Percentiles rank a stretch among this genome's conserved stretches.
phyloP scores from a whole-genome alignment of 805 yeast genomes.

The Wickerhamomyces mucosus region DNA sequence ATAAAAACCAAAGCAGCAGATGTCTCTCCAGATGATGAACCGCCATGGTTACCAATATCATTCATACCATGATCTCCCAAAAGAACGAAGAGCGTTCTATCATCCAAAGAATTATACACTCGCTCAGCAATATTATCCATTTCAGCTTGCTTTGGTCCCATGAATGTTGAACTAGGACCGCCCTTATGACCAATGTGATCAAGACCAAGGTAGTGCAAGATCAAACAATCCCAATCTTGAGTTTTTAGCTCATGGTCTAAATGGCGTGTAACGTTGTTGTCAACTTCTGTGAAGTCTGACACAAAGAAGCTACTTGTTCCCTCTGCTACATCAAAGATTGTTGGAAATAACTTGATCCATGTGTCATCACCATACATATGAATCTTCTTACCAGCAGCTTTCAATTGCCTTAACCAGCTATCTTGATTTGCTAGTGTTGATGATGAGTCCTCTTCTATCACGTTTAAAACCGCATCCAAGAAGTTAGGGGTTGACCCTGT shows the following conservation, averaged over 20 bases:
- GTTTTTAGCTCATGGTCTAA: constrained; percentile 44
- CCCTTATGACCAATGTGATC: constrained; percentile 98
- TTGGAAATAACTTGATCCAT: constrained; percentile 87
- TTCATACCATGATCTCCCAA: constrained; percentile 97
- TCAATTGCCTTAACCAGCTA: constrained; percentile 75
- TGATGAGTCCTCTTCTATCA: constrained; percentile 83
- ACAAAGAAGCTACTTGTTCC: constrained; percentile 95
- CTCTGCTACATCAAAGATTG: constrained; percentile 53
- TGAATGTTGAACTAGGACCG: constrained; percentile 73
- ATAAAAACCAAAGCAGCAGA: constrained; percentile 71
- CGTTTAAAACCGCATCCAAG: constrained; percentile 86
- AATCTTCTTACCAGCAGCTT: constrained; percentile 27
- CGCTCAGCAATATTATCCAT: constrained; percentile 64
- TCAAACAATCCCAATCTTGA: constrained; percentile 71
- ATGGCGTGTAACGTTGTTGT: constrained; percentile 86
- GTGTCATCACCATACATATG: constrained; percentile 97
- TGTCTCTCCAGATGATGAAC: constrained; percentile 87
- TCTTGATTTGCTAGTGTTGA: constrained; percentile 62
- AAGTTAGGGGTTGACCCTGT: constrained; percentile 94
- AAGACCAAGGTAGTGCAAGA: constrained; percentile 84
- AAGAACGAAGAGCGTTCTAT: constrained; percentile 57
- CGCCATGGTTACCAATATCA: constrained; percentile 94
- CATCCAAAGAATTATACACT: constrained; percentile 37
- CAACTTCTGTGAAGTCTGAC: constrained; percentile 91
- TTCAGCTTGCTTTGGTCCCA: constrained; percentile 77